Conservation (phyloP, 2,329 filamentous ascomycete species). For the Hypoxylon sp. region DNA sequence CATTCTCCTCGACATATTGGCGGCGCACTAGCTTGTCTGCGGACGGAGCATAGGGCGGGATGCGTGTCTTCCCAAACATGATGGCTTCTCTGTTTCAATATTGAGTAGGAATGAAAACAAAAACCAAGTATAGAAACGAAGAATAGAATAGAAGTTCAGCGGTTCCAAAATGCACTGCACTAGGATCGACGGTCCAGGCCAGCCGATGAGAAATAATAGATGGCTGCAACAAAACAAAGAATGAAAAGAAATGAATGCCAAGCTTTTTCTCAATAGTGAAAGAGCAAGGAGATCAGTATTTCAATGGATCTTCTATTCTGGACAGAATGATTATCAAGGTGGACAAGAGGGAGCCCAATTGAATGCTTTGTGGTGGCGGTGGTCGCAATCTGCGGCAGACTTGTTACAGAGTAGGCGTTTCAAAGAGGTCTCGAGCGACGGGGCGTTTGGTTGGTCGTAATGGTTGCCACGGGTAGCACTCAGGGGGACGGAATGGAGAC, state of each 20-base stretch:
- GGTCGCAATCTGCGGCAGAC: conserved; percentile 46
- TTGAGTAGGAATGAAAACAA: conserved; percentile 13
- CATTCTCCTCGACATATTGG: conserved; percentile 46
- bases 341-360: conserved; percentile 29
- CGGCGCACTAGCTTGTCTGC: conserved; percentile 34
- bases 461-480: conserved; percentile 4
- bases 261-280: conserved; percentile 37
- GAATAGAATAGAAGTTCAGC: conserved; percentile 7
- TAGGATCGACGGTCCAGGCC: conserved; percentile 32
- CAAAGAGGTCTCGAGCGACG: conserved; percentile 36
- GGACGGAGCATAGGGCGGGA: conserved; percentile 33
- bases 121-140: conserved; percentile 13
- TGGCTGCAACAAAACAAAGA: conserved; percentile 8
- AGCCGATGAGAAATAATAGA: conserved; percentile 20
- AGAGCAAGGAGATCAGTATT: conserved; percentile 33
- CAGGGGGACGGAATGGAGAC: conserved; percentile 16
- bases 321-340: conserved; percentile 21
- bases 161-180: conserved; percentile 41
- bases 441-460: conserved; percentile 24
- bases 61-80: conserved; percentile 46
- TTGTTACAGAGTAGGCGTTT: conserved; percentile 47
- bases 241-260: conserved; percentile 37
- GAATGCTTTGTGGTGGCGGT: conserved; percentile 18
- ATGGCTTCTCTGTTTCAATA: conserved; percentile 22
- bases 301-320: conserved; percentile 31